A percentile compares a stretch with the other conserved stretches of the same genome.
Evolutionary conservation across 2,329 filamentous ascomycete genomes (phyloP).

Genomic region (Boeremia exigua): DNA sequence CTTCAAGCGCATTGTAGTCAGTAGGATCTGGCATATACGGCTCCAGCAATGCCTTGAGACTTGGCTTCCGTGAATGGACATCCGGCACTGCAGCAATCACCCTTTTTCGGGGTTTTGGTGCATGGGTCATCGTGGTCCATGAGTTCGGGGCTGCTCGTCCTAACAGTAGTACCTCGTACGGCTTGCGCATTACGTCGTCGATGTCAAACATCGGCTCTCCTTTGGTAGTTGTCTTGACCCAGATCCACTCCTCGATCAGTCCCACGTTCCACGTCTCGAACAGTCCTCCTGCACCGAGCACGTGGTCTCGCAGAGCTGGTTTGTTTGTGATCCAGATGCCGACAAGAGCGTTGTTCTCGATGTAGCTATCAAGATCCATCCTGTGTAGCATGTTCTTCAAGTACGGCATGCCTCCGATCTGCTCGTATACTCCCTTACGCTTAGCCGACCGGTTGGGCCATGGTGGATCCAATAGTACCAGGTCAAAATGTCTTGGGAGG

Average conservation of each 20-base stretch:
- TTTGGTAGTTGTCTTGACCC: conserved; percentile 72
- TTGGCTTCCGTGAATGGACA: conserved; percentile 80
- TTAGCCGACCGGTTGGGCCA: conserved; percentile 81
- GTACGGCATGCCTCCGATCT: conserved; percentile 53
- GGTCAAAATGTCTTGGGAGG: conserved; percentile 63
- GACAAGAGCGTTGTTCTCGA: conserved; percentile 57
- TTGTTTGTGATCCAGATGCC: conserved; percentile 83
- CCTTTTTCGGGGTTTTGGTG: conserved; percentile 53
- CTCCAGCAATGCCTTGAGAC: conserved; percentile 66
- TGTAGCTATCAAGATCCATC: conserved; percentile 55
- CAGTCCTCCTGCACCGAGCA: conserved; percentile 63
- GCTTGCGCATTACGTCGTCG: conserved; percentile 71
- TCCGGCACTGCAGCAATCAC: conserved; percentile 75
- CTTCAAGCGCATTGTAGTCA: conserved; percentile 68
- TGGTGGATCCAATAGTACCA: conserved; percentile 77
- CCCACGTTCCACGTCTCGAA: conserved; percentile 72
- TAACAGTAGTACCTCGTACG: conserved; percentile 76
- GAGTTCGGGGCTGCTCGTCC: conserved; percentile 50
- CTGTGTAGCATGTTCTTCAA: conserved; percentile 51
- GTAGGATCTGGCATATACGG: conserved; percentile 55
- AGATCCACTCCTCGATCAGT: conserved; percentile 74
- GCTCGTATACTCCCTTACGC: conserved; percentile 61
- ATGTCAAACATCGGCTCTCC: conserved; percentile 70
- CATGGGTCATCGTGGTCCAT: conserved; percentile 26
- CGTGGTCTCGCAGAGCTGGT: conserved; percentile 59